Base-by-base conservation (phyloP, 129 eudicot species). In the Kitagawia praeruptora region DNA sequence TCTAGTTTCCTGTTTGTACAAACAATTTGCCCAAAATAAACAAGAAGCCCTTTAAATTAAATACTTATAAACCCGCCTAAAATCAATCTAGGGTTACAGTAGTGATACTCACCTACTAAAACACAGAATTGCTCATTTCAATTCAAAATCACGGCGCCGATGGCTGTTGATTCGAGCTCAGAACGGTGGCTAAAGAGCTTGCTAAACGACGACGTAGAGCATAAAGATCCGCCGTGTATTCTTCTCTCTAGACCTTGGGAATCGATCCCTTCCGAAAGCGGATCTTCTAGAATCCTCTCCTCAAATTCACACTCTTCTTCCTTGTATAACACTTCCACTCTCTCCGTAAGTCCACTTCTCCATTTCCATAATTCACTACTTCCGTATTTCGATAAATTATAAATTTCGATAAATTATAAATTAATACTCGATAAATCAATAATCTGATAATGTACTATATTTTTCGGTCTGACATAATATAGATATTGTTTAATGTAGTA, bases 221-320 rank as follows among this genome's bases (percentile, higher is more conserved):
- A 25, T 1, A 84, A 83, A 70, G 91, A 87, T 82, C 90, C 86
- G 12, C 85, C 87, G 84, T 23, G 34, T 1, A 37, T 45, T 6
- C 91, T 87, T 67, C 83, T 87, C 16, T 83, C 88, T 18, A 75
- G 84, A 82, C 90, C 95, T 46, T 93, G 98, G 98, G 98, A 93
- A 84, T 93, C 95, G n/a, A 85, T 89, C 5, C 91, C 95, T 80
- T 69, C 91, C 14, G 91, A 86, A 77, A 88, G 89, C 74, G 90
- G 94, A 39, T 45, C 54, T 63, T 56, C 86, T 28, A n/a, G 3
- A 74, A 21, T 70, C 88, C 39, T 13, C 86, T 8, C 84, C 86
- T 72, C 81, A 69, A 6, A 44, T 82, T 69, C 66, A 70, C 75
- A 74, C 63, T 47, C 86, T 31, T 63, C 48, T 44, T 56, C 80